phyloP scores from a whole-genome alignment of 1,284 basidiomycete species.

The Cerioporus squamosus region DNA sequence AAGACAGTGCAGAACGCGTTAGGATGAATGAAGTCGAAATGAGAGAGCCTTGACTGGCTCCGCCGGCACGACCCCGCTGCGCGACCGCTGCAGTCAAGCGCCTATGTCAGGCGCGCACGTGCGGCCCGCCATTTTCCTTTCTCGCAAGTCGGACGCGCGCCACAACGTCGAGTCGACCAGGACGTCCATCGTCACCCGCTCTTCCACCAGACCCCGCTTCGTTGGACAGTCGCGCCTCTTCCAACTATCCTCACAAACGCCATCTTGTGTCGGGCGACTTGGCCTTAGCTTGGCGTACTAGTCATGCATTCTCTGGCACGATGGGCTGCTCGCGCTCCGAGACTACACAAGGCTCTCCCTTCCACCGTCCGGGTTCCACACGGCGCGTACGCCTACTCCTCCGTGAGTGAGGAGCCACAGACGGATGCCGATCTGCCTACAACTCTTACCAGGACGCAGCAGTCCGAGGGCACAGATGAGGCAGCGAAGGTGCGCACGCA shows the following conservation, averaged over 20 bases:
- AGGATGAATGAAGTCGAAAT: not conserved
- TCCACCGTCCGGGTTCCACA: not conserved
- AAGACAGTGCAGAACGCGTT: not conserved
- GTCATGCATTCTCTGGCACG: not conserved
- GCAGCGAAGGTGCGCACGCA: too few relatives aligned
- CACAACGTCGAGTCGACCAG: not conserved
- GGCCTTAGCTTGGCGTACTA: not conserved
- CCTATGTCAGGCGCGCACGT: constrained; percentile 11
- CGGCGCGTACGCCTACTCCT: not conserved
- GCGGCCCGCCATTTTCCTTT: constrained; percentile 4
- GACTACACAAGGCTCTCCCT: not conserved
- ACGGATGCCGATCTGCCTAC: too few relatives aligned
- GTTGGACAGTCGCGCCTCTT: too few relatives aligned
- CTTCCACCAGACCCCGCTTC: too few relatives aligned
- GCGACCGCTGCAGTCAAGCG: constrained; percentile 8
- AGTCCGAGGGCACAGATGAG: too few relatives aligned
- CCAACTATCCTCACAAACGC: too few relatives aligned
- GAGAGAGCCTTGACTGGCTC: not conserved
- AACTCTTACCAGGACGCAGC: not conserved
- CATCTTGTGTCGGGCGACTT: too few relatives aligned
- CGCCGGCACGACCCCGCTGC: not conserved
- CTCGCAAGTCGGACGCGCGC: not conserved
- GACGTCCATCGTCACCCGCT: too few relatives aligned
- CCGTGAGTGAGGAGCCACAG: not conserved
- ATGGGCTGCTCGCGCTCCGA: constrained; percentile 1